Conservation (phyloP, 306 rosid genomes). For the Fragaria ananassa region DNA sequence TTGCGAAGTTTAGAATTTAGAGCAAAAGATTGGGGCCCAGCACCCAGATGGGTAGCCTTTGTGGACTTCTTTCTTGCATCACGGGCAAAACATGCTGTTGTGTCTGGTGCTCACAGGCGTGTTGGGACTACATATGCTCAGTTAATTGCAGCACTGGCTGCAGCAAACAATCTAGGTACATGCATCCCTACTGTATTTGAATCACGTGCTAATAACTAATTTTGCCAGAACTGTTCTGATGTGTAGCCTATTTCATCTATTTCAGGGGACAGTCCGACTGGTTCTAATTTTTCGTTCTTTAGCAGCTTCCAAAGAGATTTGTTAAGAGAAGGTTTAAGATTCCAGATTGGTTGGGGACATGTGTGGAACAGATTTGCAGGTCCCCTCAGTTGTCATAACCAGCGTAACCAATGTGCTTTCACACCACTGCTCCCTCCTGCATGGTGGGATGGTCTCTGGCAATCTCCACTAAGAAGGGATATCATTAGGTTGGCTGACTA, state of each 20-base stretch:
- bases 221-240: neutral
- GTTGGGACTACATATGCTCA: slow-evolving; percentile 98
- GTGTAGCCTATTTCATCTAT: neutral
- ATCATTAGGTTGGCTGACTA: slow-evolving; percentile 52
- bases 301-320: slow-evolving; percentile 85
- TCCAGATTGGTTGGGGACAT: slow-evolving; percentile 97
- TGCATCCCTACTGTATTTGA: neutral
- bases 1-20: slow-evolving; percentile 63
- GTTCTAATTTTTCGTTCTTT: slow-evolving; percentile 57
- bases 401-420: slow-evolving; percentile 70
- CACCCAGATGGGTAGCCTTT: slow-evolving; percentile 99
- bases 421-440: slow-evolving; percentile 89
- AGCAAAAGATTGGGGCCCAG: slow-evolving; percentile 94
- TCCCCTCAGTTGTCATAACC: slow-evolving; percentile 69
- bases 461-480: slow-evolving; percentile 79
- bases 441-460: slow-evolving; percentile 96
- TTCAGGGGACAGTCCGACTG: slow-evolving; percentile 52
- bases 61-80: slow-evolving; percentile 96
- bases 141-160: slow-evolving; percentile 84
- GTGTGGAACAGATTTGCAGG: slow-evolving; percentile 96
- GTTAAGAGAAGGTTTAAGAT: slow-evolving; percentile 66
- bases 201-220: neutral
- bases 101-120: slow-evolving; percentile 92
- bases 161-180: slow-evolving; percentile 67
- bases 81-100: slow-evolving; percentile 67